Base-by-base conservation (phyloP, 495 filamentous ascomycete genomes). In the Neurospora sp. region DNA sequence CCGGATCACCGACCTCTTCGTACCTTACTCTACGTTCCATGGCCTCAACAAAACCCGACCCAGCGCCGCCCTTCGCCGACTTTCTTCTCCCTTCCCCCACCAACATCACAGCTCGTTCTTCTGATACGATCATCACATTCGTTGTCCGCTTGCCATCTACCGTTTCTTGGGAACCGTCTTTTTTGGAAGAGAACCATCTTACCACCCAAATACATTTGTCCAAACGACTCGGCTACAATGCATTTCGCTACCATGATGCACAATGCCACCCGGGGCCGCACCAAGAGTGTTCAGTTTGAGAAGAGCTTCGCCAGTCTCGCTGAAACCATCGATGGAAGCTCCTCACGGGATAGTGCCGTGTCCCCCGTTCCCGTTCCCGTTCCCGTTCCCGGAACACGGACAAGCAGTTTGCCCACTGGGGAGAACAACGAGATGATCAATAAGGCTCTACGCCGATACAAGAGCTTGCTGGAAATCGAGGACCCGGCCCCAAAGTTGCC, bases 391-490 rank as follows among this genome's bases (percentile, higher is more conserved):
- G 76, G 78, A 12, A 70, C 66, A 5, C 77, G 82, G 72, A 79
- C 77, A 40, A 85, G 80, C 77, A 85, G 81, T 73, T 73, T 82
- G 46, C 73, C 79, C 48, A 16, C 73, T 46, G 42, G 68, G 27
- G 75, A 69, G n/a, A 72, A 74, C 69, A 79, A 80, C 74, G 80
- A 82, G 73, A 82, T 79, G 70, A 71, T 61, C 35, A 73, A 69
- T n/a, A 68, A 61, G 7, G 53, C 78, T 22, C 79, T 82, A 53
- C 81, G 78, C 38, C 80, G 83, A 44, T 85, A 84, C 70, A 80
- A 84, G 68, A 87, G 85, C 80, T 84, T 87, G 82, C 75, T 87
- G 44, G 82, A 84, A 69, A 78, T 87, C 18, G 84, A 86, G 70
- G 81, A 81, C 69, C 53, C 53, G 53, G 79, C 81, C 16, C 84